Conservation (phyloP, 2,329 filamentous ascomycete species). For the Arthrobotrys sinensis region DNA sequence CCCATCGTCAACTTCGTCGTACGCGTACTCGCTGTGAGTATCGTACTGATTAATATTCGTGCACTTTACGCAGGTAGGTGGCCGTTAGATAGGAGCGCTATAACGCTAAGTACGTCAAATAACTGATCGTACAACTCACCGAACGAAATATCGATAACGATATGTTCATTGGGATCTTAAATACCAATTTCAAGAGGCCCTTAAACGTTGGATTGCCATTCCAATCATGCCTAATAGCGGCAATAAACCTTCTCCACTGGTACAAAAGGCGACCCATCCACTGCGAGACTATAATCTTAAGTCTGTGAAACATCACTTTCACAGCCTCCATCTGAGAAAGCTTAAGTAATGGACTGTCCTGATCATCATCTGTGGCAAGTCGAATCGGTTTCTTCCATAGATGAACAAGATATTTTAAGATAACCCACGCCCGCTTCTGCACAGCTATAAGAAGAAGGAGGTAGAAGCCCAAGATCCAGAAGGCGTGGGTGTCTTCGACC, state of each 20-base stretch:
- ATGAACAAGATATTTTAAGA: constrained; percentile 4
- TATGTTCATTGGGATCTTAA: background rate
- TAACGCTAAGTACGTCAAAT: too few relatives aligned
- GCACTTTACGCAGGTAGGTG: too few relatives aligned
- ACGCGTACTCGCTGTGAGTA: too few relatives aligned
- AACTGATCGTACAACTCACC: background rate
- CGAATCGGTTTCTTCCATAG: constrained; percentile 1
- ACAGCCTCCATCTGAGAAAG: constrained; percentile 22
- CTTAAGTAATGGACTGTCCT: background rate
- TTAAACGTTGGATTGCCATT: background rate
- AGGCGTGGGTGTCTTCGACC: background rate
- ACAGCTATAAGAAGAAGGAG: background rate
- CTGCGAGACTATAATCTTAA: background rate
- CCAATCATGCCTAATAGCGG: background rate
- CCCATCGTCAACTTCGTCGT: background rate
- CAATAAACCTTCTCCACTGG: background rate
- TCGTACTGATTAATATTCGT: too few relatives aligned
- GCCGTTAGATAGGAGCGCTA: too few relatives aligned
- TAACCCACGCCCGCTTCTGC: constrained; percentile 6
- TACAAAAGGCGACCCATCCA: background rate
- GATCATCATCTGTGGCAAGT: background rate
- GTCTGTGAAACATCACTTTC: background rate
- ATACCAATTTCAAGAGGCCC: background rate
- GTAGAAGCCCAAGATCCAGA: constrained; percentile 14
- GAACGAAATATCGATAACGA: background rate